Percentiles rank a stretch among this genome's conserved stretches.
Conservation (phyloP, 2,329 filamentous ascomycete species). For the Ascochyta pisi region DNA sequence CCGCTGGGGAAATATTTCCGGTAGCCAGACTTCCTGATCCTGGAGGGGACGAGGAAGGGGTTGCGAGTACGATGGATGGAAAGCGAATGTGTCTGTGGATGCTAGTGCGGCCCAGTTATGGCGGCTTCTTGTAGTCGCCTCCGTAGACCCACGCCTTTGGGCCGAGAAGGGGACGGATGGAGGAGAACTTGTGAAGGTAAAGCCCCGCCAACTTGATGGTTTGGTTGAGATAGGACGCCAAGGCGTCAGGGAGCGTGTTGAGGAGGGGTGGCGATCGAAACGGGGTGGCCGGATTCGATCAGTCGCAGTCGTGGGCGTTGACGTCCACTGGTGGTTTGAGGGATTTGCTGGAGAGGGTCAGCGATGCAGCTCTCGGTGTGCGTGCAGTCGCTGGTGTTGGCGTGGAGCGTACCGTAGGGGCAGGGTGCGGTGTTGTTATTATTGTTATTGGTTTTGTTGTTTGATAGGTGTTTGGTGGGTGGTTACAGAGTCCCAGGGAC, state of each 20-base stretch:
- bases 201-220: conserved; percentile 95
- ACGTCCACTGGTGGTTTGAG: conserved; percentile 23
- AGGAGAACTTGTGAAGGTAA: conserved; percentile 73
- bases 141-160: conserved; percentile 94
- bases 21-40: conserved; percentile 39
- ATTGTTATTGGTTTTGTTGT: not conserved
- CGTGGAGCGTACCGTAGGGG: conserved; percentile 3
- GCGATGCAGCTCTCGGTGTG: conserved; percentile 19
- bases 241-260: conserved; percentile 41
- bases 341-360: conserved; percentile 23
- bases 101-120: conserved; percentile 74
- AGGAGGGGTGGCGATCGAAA: conserved; percentile 29
- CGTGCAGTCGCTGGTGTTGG: conserved; percentile 18
- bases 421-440: not conserved
- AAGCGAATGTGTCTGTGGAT: conserved; percentile 18
- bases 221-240: conserved; percentile 52
- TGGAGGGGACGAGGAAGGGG: conserved; percentile 29
- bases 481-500: conserved; percentile 36
- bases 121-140: conserved; percentile 90
- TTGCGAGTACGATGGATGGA: conserved; percentile 22
- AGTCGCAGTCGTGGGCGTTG: conserved; percentile 34
- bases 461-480: not conserved
- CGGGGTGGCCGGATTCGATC: conserved; percentile 28
- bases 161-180: conserved; percentile 88
- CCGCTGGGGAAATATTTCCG: conserved; percentile 35